Conservation (phyloP, 176 grass and related monocot genomes). For the Rhynchospora tenuis region DNA sequence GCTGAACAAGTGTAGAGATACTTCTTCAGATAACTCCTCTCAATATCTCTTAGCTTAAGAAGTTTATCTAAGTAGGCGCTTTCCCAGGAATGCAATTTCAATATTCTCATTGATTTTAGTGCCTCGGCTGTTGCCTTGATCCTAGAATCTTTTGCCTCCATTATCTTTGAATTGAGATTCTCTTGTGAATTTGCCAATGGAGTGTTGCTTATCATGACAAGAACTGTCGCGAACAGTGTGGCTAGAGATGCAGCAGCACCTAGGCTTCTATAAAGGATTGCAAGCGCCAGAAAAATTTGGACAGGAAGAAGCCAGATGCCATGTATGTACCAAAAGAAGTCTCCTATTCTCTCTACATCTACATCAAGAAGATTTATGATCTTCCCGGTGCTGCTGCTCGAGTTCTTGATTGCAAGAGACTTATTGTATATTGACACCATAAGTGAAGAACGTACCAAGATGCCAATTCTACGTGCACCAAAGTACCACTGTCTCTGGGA, state of each 20-base stretch:
- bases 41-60: constrained; percentile 54
- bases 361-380: constrained; percentile 79
- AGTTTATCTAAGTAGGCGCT: constrained; percentile 62
- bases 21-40: constrained; percentile 51
- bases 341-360: constrained; percentile 67
- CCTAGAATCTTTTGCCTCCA: constrained; percentile 79
- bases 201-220: constrained; percentile 87
- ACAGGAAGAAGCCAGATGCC: constrained; percentile 80
- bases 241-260: constrained; percentile 59
- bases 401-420: constrained; percentile 60
- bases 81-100: constrained; percentile 93
- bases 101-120: constrained; percentile 78
- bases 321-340: constrained; percentile 88
- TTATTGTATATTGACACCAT: constrained; percentile 72
- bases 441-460: constrained; percentile 54
- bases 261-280: constrained; percentile 59
- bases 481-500: constrained; percentile 92
- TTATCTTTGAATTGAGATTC: constrained; percentile 63
- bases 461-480: constrained; percentile 62
- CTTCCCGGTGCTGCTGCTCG: constrained; percentile 37
- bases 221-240: constrained; percentile 39
- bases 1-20: constrained; percentile 81
- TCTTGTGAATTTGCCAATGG: constrained; percentile 58
- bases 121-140: constrained; percentile 77
- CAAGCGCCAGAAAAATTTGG: constrained; percentile 62